Evolutionary conservation across 305 asterid genomes (phyloP).

Genomic region (Rubia tinctorum): DNA sequence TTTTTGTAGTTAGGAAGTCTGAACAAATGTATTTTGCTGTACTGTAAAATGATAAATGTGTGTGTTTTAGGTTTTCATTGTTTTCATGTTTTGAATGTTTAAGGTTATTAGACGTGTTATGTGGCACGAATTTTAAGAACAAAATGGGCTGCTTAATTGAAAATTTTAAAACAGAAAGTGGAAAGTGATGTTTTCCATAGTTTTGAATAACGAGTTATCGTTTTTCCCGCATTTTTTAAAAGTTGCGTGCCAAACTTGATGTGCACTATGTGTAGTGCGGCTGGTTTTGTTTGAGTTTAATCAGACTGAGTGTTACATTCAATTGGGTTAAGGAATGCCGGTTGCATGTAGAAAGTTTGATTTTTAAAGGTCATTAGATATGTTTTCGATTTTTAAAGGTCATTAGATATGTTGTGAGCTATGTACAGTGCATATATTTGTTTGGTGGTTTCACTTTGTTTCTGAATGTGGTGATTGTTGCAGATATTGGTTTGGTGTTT

Average conservation of each 20-base stretch:
- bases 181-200: background rate
- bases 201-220: background rate
- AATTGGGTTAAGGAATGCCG: background rate
- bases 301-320: too few relatives aligned
- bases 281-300: background rate
- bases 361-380: too few relatives aligned
- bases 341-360: background rate
- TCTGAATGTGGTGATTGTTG: background rate
- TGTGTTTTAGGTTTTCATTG: background rate
- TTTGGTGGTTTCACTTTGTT: background rate
- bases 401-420: background rate
- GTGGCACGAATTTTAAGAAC: background rate
- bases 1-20: background rate
- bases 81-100: background rate
- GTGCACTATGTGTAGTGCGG: background rate
- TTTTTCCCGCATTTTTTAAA: too few relatives aligned
- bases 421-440: background rate
- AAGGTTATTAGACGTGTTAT: too few relatives aligned
- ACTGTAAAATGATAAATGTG: background rate
- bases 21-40: background rate
- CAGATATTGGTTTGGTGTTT: constrained; percentile 11
- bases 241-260: too few relatives aligned
- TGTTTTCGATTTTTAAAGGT: background rate
- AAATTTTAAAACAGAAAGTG: background rate
- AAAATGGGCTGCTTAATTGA: background rate